Evolutionary conservation across 371 early-diverging fungal species (phyloP).

Genomic region (Fennellomyces sp.): DNA sequence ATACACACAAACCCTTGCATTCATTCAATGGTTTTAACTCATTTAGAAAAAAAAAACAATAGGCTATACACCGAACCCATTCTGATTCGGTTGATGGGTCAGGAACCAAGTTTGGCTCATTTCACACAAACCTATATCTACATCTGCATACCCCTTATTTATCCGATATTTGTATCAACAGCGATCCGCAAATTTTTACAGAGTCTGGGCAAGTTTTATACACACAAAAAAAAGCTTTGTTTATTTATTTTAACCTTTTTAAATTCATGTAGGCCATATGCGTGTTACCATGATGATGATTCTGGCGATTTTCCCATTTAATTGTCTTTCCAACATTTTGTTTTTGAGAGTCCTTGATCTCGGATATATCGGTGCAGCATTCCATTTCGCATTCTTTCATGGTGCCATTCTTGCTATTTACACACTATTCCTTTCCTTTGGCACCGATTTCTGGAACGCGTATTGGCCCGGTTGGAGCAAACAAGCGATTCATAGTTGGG

Average conservation of each 20-base stretch:
- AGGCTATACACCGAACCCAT: slow-evolving; percentile 33
- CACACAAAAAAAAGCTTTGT: not conserved
- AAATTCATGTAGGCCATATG: slow-evolving; percentile 31
- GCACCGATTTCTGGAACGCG: slow-evolving; percentile 19
- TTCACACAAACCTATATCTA: slow-evolving; percentile 35
- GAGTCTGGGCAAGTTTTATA: slow-evolving; percentile 26
- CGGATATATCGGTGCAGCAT: slow-evolving; percentile 37
- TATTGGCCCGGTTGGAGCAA: slow-evolving; percentile 41
- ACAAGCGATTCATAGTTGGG: slow-evolving; percentile 35
- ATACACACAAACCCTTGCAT: not conserved
- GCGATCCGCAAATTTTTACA: slow-evolving; percentile 42
- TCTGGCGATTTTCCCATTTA: slow-evolving; percentile 33
- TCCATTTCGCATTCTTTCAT: slow-evolving; percentile 19
- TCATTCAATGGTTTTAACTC: too few relatives aligned
- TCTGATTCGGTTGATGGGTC: slow-evolving; percentile 29
- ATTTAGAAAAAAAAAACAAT: too few relatives aligned
- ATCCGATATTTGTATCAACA: slow-evolving; percentile 26
- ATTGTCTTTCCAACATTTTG: slow-evolving; percentile 29
- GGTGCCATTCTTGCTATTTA: slow-evolving; percentile 2
- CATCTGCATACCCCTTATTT: slow-evolving; percentile 28
- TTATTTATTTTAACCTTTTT: not conserved
- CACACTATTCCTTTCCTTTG: slow-evolving; percentile 13
- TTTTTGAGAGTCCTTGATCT: slow-evolving; percentile 31
- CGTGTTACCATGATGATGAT: slow-evolving; percentile 39
- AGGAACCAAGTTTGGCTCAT: slow-evolving; percentile 31